Evolutionary conservation across 2,329 filamentous ascomycete genomes (phyloP).

Genomic region (Beauveria sp.): DNA sequence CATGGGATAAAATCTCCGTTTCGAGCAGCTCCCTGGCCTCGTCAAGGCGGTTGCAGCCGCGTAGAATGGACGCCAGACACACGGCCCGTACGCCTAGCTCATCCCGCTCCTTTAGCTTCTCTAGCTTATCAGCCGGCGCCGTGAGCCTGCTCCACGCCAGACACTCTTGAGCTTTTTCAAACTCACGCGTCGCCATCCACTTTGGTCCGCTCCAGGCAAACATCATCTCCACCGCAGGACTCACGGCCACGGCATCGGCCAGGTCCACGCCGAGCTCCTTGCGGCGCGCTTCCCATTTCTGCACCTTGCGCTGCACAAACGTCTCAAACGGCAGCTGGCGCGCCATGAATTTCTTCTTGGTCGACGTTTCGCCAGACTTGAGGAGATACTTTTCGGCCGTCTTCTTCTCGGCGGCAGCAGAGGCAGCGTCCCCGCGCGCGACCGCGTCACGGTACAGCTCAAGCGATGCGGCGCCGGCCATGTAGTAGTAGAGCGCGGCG

Average conservation of each 20-base stretch:
- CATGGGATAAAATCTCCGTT: conserved; percentile 57
- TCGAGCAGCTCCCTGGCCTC: conserved; percentile 61
- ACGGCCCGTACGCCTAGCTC: conserved; percentile 60
- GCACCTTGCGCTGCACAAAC: conserved; percentile 74
- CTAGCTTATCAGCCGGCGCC: conserved; percentile 23
- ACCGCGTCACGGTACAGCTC: conserved; percentile 67
- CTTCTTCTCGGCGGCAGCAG: conserved; percentile 50
- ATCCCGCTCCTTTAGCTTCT: conserved; percentile 44
- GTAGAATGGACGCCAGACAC: conserved; percentile 56
- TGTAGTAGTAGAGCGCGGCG: conserved; percentile 82
- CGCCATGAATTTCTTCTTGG: conserved; percentile 85
- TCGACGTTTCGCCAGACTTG: conserved; percentile 64
- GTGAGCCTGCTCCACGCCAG: conserved; percentile 60
- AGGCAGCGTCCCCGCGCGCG: conserved; percentile 26
- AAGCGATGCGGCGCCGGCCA: conserved; percentile 70
- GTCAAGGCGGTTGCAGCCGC: conserved; percentile 52
- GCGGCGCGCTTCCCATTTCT: conserved; percentile 78
- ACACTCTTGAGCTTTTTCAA: conserved; percentile 55
- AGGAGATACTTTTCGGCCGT: conserved; percentile 63
- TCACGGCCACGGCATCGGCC: conserved; percentile 72
- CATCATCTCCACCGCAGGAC: conserved; percentile 82
- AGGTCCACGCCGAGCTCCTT: conserved; percentile 60
- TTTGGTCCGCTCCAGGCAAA: conserved; percentile 90
- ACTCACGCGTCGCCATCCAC: conserved; percentile 61
- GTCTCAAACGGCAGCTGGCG: conserved; percentile 83